Conservation (phyloP, 305 asterid species). For the Fraxinus velutina region DNA sequence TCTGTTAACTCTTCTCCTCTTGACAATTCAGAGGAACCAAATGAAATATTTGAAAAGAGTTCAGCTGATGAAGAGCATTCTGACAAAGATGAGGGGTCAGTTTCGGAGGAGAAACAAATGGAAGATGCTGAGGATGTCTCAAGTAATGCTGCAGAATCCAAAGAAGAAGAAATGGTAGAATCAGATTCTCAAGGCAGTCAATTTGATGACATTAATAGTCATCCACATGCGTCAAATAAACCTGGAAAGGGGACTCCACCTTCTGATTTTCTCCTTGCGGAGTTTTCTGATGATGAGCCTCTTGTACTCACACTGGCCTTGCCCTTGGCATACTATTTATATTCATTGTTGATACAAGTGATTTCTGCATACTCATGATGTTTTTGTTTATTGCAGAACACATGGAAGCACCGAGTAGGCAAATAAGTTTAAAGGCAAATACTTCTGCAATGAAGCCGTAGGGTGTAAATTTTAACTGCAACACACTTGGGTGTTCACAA, state of each 20-base stretch:
- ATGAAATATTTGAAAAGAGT: not conserved
- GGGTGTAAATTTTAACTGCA: not conserved
- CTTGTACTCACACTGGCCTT: not conserved
- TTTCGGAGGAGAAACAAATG: not conserved
- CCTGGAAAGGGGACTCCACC: not conserved
- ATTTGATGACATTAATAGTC: not conserved
- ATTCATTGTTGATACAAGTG: not conserved
- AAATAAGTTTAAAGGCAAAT: not conserved
- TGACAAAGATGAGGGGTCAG: not conserved
- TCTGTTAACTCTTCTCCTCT: not conserved
- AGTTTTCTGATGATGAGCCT: not conserved
- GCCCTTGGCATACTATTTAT: not conserved
- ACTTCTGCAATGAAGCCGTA: not conserved
- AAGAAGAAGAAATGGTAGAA: not conserved
- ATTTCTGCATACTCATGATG: not conserved
- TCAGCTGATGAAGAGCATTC: not conserved
- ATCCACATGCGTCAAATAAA: not conserved
- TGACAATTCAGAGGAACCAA: slow-evolving; percentile 2
- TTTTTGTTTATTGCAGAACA: not conserved
- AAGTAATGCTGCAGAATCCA: not conserved
- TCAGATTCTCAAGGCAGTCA: not conserved
- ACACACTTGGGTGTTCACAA: not conserved
- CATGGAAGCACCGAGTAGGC: not conserved
- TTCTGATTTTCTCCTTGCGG: not conserved
- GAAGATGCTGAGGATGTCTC: not conserved